Evolutionary conservation across 2,329 filamentous ascomycete species (phyloP), one percentile per base, ranked within the genome.

Genomic region (Colletotrichum eleusines): DNA sequence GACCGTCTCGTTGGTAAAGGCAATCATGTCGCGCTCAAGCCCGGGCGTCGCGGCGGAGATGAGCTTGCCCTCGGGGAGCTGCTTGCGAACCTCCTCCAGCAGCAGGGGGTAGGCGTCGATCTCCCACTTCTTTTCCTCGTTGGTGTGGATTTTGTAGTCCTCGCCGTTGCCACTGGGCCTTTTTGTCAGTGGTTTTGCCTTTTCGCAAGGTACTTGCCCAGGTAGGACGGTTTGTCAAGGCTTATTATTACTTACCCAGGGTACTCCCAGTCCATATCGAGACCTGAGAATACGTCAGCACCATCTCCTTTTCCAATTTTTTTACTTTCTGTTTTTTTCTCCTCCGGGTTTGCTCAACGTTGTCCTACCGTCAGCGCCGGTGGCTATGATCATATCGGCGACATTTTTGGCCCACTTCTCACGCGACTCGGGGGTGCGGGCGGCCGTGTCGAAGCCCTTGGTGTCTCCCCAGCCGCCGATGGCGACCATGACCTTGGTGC

Each of bases 381-480:
- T 89, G 0, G 79, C 80, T 5, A 86, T 80, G 1, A 94, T 83
- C 88, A 93, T 91, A 35, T 81, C 81, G 9, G 86, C 87, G 1
- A 94, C 85, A 74, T 92, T 92, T 54, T 82, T 82, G 1, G 91
- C 90, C 80, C 91, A 94, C 9, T 80, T 81, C 71, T 84, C 81
- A 20, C 90, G 86, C 1, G 84, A 86, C 7, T 62, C 42, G 9
- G 63, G 62, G n/a, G 59, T 64, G 8, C 60, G 84, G 1, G 89
- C 88, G 0, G 86, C 91, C 12, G 77, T 78, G 0, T 86, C 85
- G 75, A 93, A 94, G 0, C 91, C 91, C 8, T 79, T 77, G 0
- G 87, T 90, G 71, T 93, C 90, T 0, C 91, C 91, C 92, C 92
- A 94, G 63, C 92, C 92, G 14, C 92, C 92, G 73, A 94, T 89